phyloP scores from a whole-genome alignment of 345 rosid species.

The Atalantia buxifolia region DNA sequence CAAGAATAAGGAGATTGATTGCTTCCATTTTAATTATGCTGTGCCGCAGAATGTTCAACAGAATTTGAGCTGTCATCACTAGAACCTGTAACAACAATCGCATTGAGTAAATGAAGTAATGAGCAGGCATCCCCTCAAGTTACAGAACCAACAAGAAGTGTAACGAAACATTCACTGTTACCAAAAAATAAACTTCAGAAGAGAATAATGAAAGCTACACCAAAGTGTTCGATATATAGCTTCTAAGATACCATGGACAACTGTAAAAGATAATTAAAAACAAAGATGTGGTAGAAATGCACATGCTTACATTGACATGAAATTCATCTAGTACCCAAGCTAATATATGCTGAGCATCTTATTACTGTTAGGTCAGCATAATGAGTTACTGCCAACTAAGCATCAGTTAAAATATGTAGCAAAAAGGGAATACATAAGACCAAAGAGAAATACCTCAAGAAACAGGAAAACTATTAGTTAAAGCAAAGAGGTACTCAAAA shows the following conservation, averaged over 20 bases:
- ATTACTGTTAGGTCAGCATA: neutral
- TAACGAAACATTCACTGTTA: neutral
- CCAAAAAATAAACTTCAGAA: neutral
- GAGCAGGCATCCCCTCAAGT: slow-evolving; percentile 5
- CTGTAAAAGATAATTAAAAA: neutral
- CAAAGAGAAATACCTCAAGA: neutral
- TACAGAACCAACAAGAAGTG: neutral
- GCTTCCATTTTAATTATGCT: slow-evolving; percentile 92
- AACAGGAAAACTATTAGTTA: neutral
- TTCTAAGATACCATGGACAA: neutral
- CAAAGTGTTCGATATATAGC: neutral
- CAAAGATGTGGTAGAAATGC: neutral
- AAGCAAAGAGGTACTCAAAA: slow-evolving; percentile 7
- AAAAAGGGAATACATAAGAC: neutral
- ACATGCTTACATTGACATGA: neutral
- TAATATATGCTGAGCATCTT: neutral
- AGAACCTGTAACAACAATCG: slow-evolving; percentile 51
- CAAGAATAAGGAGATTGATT: slow-evolving; percentile 85
- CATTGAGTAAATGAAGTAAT: slow-evolving; percentile 10
- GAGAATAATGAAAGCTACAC: neutral
- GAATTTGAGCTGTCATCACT: slow-evolving; percentile 98
- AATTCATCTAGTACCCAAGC: neutral
- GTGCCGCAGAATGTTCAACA: slow-evolving; percentile 92
- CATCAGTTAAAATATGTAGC: neutral
- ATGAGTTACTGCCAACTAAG: neutral